These are phyloP conservation scores for Aspergillus piperis DNA, from an alignment of 2,329 filamentous ascomycete species.

Conservation along the genomic window DNA sequence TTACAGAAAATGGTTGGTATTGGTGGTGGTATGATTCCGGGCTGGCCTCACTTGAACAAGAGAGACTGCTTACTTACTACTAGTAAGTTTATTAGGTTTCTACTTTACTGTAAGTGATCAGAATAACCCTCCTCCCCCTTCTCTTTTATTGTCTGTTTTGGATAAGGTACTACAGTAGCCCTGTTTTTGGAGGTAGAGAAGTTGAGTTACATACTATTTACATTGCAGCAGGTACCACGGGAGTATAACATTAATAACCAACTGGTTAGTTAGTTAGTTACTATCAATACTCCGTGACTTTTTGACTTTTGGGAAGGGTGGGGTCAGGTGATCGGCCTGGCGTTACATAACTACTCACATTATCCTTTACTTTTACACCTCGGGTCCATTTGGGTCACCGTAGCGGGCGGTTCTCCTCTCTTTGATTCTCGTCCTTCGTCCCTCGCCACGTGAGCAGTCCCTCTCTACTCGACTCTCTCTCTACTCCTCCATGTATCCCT, in stretches of 20 bases:
- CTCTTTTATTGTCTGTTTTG: no score
- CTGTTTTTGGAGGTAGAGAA: no score
- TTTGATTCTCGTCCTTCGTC: slow-evolving; percentile 24
- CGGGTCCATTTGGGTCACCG: slow-evolving; percentile 25
- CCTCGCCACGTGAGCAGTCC: slow-evolving; percentile 45
- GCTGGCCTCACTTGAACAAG: no score
- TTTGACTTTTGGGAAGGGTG: background rate
- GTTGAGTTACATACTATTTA: no score
- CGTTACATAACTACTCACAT: background rate
- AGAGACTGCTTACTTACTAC: no score
- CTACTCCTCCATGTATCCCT: slow-evolving; percentile 31
- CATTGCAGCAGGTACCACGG: background rate
- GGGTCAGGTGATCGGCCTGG: slow-evolving; percentile 38
- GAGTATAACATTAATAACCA: background rate
- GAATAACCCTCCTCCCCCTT: no score
- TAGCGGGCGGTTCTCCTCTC: slow-evolving; percentile 25
- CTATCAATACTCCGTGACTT: background rate
- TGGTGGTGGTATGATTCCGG: slow-evolving; percentile 4
- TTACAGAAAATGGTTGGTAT: background rate
- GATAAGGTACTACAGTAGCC: no score
- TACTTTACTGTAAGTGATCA: no score
- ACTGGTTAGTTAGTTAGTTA: no score
- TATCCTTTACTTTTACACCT: background rate
- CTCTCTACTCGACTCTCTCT: slow-evolving; percentile 37
- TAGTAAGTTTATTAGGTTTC: no score